Base-by-base conservation (phyloP, 1,139 yeast genomes). In the Hyphopichia pseudoburtonii region DNA sequence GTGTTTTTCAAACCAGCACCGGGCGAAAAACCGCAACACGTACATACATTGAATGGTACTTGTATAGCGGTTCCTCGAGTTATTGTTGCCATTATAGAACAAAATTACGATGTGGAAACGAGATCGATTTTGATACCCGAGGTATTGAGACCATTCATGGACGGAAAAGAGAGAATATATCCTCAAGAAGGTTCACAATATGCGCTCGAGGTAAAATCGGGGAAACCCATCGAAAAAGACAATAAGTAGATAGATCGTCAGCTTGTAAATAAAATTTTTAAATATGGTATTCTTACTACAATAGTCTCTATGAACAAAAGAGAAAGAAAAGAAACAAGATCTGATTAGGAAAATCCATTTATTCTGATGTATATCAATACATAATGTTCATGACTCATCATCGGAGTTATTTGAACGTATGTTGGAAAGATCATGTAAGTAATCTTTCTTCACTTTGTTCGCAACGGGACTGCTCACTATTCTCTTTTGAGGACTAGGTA, bases 1-100 rank as follows among this genome's bases (percentile, higher is more conserved):
- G 83, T 94, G 9, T 78, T 77, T 39, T 78, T 64, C 44, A 66
- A 65, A 33, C 52, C 52, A 37, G 60, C 56, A 23, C 52, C 59
- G 6, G 64, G 64, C 6, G 60, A 68, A 23, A 62, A 70, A 38
- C 46, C 64, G 26, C 64, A 68, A 32, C 86, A 74, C 52, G 88
- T 79, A 0, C 89, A 87, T 47, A 94, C 98, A 0, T 68, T 94
- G 34, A 94, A 94, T 48, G 99, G 97, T 18, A 94, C 99, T 0
- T 96, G 96, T 3, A 76, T 89, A 76, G 98, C 98, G 1, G 84
- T 92, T 10, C 99, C 99, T 1, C 69, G 99, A 42, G 83, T 90
- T 1, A 81, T 92, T 17, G 76, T 90, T 18, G 97, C 98, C 3
- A 73, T 94, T 15, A 64, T 92, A 4, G 99, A 94, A 60, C 94